These are phyloP conservation scores for Wallacemonas sp. DNA, from an alignment of 208 protist genomes.

Conservation along the genomic window DNA sequence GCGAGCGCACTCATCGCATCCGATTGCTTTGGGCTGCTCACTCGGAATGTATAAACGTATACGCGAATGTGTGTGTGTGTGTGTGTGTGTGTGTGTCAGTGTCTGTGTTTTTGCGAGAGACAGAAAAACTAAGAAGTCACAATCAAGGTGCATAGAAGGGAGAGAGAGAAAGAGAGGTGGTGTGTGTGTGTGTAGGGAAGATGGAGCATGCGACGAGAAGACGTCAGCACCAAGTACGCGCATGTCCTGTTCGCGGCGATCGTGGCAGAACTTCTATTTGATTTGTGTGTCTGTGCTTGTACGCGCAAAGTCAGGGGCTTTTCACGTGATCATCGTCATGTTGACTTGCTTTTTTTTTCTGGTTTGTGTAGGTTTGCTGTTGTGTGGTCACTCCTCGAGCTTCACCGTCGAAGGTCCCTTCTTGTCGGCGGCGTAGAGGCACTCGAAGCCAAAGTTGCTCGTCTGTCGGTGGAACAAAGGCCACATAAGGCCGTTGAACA, in stretches of 20 bases:
- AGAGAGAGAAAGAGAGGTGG: background rate
- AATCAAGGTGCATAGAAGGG: background rate
- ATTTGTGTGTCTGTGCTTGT: too few relatives aligned
- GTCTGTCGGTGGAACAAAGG: constrained; percentile 27
- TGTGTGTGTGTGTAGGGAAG: background rate
- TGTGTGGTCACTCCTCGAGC: constrained; percentile 9
- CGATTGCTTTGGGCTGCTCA: background rate
- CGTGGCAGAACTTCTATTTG: too few relatives aligned
- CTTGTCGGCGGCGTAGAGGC: constrained; percentile 20
- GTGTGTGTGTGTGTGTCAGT: too few relatives aligned
- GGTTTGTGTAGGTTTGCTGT: background rate
- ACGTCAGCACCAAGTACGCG: too few relatives aligned
- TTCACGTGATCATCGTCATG: too few relatives aligned
- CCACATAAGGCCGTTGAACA: constrained; percentile 53
- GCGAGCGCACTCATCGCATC: background rate
- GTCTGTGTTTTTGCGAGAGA: too few relatives aligned
- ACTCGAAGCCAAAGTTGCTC: constrained; percentile 12
- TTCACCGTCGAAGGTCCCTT: constrained; percentile 9
- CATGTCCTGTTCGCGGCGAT: too few relatives aligned
- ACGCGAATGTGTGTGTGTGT: too few relatives aligned
- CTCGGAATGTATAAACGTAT: too few relatives aligned
- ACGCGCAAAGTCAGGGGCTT: too few relatives aligned
- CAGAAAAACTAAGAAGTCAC: background rate
- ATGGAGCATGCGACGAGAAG: background rate
- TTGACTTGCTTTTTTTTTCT: constrained; percentile 14